phyloP scores from a whole-genome alignment of 2,329 filamentous ascomycete genomes.

The Aspergillus ustus region DNA sequence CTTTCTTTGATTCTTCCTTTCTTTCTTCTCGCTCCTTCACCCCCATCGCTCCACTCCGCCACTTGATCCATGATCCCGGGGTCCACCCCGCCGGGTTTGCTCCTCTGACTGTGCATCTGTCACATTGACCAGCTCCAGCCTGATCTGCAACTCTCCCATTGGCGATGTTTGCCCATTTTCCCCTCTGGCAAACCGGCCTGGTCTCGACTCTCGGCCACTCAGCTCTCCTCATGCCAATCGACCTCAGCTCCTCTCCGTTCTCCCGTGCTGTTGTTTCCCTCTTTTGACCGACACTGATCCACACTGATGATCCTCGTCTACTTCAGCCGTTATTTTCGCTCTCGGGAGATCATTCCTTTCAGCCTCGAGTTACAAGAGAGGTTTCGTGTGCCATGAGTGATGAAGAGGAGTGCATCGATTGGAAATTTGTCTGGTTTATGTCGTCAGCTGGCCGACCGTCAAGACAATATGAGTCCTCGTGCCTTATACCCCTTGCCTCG shows the following conservation, averaged over 20 bases:
- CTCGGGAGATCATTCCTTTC: not conserved
- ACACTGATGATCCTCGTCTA: constrained; percentile 13
- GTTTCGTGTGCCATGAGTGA: not conserved
- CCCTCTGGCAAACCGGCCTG: not conserved
- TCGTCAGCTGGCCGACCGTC: not conserved
- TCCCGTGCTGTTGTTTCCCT: not conserved
- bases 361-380: not conserved
- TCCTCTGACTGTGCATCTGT: constrained; percentile 23
- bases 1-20: not conserved
- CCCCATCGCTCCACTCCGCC: not conserved
- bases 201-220: constrained; percentile 1
- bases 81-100: constrained; percentile 8
- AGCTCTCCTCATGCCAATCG: not conserved
- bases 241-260: not conserved
- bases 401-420: not conserved
- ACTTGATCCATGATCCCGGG: not conserved
- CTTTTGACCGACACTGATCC: constrained; percentile 5
- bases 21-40: not conserved
- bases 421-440: not conserved
- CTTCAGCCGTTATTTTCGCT: not conserved
- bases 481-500: constrained; percentile 15
- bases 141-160: constrained; percentile 16
- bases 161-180: constrained; percentile 8
- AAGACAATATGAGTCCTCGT: not conserved
- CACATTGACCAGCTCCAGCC: constrained; percentile 18